Evolutionary conservation across 75 land plant genomes (phyloP).

Genomic region (Cunninghamia lanceolata): DNA sequence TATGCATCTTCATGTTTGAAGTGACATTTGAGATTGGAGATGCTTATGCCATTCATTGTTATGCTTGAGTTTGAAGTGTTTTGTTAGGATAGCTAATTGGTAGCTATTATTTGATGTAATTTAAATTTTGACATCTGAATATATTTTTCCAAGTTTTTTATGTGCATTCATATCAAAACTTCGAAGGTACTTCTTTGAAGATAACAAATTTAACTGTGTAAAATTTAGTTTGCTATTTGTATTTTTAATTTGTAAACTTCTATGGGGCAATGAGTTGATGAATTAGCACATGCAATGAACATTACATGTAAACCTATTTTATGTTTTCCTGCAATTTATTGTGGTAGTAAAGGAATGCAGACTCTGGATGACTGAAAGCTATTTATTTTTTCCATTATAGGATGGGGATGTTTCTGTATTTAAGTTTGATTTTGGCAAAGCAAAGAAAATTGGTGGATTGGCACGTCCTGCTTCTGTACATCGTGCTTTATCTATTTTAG

Average conservation of each 20-base stretch:
- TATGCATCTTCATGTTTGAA: neutral
- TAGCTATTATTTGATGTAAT: neutral
- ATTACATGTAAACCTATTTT: neutral
- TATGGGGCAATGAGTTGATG: neutral
- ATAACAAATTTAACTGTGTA: neutral
- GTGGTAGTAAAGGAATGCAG: neutral
- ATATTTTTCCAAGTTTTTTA: neutral
- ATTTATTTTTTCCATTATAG: slow-evolving; percentile 25
- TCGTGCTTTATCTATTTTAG: slow-evolving; percentile 82
- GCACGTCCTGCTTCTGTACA: slow-evolving; percentile 83
- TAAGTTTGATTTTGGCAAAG: slow-evolving; percentile 78
- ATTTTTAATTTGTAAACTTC: neutral
- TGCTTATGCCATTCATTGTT: neutral
- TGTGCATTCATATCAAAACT: neutral
- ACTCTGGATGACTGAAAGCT: neutral
- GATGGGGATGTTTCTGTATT: slow-evolving; percentile 79
- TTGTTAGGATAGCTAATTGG: neutral
- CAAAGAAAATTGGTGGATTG: slow-evolving; percentile 34
- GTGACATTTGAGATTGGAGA: neutral
- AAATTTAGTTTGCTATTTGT: neutral
- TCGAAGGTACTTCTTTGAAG: slow-evolving; percentile 4
- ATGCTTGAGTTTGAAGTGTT: neutral
- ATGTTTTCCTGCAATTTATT: neutral
- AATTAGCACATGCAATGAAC: neutral
- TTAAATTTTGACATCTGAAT: neutral